phyloP scores from a whole-genome alignment of 129 eudicot species.

The Lonicera japonica region DNA sequence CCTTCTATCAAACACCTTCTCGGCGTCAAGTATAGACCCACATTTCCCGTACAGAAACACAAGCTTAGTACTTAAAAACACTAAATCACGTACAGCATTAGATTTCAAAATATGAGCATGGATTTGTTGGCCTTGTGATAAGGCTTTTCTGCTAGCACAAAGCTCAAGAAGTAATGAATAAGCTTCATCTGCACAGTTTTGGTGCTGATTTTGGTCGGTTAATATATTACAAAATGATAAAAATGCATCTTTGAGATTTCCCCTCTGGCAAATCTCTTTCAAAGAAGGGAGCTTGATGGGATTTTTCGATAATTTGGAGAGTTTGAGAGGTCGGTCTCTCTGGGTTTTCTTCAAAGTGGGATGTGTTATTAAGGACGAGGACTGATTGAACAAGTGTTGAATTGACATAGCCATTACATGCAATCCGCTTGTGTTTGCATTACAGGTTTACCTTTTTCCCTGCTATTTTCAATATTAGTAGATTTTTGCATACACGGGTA shows the following conservation, averaged over 20 bases:
- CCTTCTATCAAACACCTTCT: conserved; percentile 71
- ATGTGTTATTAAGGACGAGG: conserved; percentile 5
- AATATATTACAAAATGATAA: conserved; percentile 26
- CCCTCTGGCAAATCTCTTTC: conserved; percentile 12
- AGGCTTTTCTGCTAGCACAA: conserved; percentile 44
- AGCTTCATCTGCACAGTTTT: conserved; percentile 31
- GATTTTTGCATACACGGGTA: too few species aligned
- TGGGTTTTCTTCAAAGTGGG: conserved; percentile 15
- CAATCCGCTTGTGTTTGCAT: too few species aligned
- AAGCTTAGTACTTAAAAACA: conserved; percentile 64
- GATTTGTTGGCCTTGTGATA: conserved; percentile 50
- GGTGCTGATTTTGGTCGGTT: conserved; percentile 13
- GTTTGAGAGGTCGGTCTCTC: conserved; percentile 10
- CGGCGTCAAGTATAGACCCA: conserved; percentile 48
- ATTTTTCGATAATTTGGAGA: conserved; percentile 18
- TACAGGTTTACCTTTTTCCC: too few species aligned
- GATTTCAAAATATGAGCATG: conserved; percentile 58
- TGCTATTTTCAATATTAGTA: too few species aligned
- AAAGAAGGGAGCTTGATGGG: conserved; percentile 16
- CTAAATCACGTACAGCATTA: conserved; percentile 13
- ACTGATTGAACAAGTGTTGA: neutral
- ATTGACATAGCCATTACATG: conserved; percentile 17
- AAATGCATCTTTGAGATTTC: conserved; percentile 40
- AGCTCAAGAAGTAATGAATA: conserved; percentile 55
- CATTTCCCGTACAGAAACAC: conserved; percentile 69